Base-by-base conservation (phyloP, 257 asterid species). In the Solanum ossicruentum region DNA sequence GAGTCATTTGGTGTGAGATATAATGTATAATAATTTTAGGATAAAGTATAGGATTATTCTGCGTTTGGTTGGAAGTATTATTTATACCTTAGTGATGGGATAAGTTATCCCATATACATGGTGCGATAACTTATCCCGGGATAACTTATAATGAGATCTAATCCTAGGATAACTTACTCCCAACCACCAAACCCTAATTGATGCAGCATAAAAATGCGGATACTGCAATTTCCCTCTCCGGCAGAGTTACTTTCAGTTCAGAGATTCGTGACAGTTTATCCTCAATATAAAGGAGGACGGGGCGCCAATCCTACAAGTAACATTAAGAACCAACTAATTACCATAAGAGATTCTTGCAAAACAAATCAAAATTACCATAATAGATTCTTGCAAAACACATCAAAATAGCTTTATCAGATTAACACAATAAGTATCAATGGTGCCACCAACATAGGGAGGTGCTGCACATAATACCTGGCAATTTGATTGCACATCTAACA, bases 221-320 rank as follows among this genome's bases (percentile, higher is more conserved):
- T 57, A 9, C 26, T 8, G 13, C 6, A 11, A 56, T 56, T 20
- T 7, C 65, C 85, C 88, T 91, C 93, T 95, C 99, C 93, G 85
- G 80, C 82, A 41, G 82, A 32, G 5, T 32, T 13, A 69, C 83
- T 90, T 26, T 90, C 86, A 45, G 90, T 85, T 98, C 99, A 96
- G 85, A 89, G 86, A 75, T 72, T 87, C 86, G 86, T 85, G 85
- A 95, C 85, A n/a, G 93, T 88, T n/a, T n/a, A 71, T 83, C 89
- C 92, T 92, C 92, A 49, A 95, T 86, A n/a, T n/a, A n/a, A n/a
- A n/a, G 23, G 88, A 96, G 95, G 41, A 93, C 86, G 57, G 92
- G 61, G n/a, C 78, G 84, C 99, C 98, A 96, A 85, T 96, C 98
- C 98, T 93, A 52, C 67, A 91, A 77, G 47, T 26, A 26, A 15